Conservation (phyloP, 2,329 filamentous ascomycete genomes). For the Exserohilum turcica region DNA sequence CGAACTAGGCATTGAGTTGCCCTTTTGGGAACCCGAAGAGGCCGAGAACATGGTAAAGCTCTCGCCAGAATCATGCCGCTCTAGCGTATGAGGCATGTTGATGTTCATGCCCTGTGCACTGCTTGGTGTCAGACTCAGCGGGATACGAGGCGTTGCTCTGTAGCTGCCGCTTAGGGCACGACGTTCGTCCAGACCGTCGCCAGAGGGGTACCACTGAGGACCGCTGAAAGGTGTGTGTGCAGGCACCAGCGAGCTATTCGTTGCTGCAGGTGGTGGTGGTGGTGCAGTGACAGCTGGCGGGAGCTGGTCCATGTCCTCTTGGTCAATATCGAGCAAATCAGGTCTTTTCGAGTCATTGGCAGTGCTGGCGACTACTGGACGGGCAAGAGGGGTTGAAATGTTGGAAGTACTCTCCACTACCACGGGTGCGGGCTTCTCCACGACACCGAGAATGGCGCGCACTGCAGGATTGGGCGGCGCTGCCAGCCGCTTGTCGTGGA, state of each 20-base stretch:
- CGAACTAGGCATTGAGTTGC: slow-evolving; percentile 59
- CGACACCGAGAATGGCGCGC: slow-evolving; percentile 41
- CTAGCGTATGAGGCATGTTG: slow-evolving; percentile 42
- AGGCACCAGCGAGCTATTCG: slow-evolving; percentile 15
- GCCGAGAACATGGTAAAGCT: slow-evolving; percentile 69
- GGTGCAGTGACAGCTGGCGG: slow-evolving; percentile 44
- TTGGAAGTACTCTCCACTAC: slow-evolving; percentile 58
- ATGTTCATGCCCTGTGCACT: slow-evolving; percentile 44
- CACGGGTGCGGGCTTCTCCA: slow-evolving; percentile 40
- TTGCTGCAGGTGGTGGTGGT: slow-evolving; percentile 23
- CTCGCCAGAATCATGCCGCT: slow-evolving; percentile 63
- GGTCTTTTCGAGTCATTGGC: slow-evolving; percentile 12
- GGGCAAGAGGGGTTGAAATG: slow-evolving; percentile 61
- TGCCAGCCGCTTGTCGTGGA: slow-evolving; percentile 30
- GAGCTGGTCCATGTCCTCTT: slow-evolving; percentile 43
- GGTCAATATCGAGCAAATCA: slow-evolving; percentile 45
- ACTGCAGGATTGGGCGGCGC: slow-evolving; percentile 38
- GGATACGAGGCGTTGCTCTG: slow-evolving; percentile 55
- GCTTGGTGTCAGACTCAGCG: slow-evolving; percentile 56
- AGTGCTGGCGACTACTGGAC: slow-evolving; percentile 42
- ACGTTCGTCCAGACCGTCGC: slow-evolving; percentile 45
- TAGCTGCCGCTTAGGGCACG: slow-evolving; percentile 52
- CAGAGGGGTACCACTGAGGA: slow-evolving; percentile 42
- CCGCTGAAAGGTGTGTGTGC: slow-evolving; percentile 32
- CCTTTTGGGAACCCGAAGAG: slow-evolving; percentile 62